phyloP scores from a whole-genome alignment of 768 basidiomycete genomes.

The Tephrocybe rancida region DNA sequence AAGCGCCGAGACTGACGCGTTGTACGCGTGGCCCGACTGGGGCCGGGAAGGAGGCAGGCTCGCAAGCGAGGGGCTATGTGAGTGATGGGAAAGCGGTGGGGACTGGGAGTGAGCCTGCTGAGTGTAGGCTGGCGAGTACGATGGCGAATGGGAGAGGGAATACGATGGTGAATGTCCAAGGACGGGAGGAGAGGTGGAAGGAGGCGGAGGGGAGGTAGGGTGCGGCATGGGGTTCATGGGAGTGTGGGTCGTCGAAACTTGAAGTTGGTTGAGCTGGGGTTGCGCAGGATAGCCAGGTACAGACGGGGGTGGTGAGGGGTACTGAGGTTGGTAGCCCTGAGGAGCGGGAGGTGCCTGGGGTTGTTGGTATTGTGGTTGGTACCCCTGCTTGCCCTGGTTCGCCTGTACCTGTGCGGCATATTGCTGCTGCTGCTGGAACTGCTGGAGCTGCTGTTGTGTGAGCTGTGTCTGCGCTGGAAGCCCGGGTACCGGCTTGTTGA shows the following conservation, averaged over 20 bases:
- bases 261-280: background rate
- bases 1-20: background rate
- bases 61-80: conserved; percentile 1
- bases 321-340: background rate
- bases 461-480: background rate
- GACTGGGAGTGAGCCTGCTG: background rate
- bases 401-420: background rate
- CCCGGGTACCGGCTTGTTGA: background rate
- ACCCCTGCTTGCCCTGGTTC: background rate
- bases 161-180: background rate
- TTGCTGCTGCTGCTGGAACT: conserved; percentile 4
- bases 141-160: background rate
- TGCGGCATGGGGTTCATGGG: conserved; percentile 12
- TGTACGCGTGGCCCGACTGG: background rate
- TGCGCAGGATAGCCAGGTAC: background rate
- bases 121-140: background rate
- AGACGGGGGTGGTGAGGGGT: background rate
- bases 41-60: background rate
- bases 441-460: background rate
- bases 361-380: background rate
- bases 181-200: background rate
- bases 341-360: background rate
- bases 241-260: background rate
- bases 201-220: background rate
- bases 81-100: background rate